Conservation (phyloP, 768 basidiomycete species). For the Kwoniella sp. region DNA sequence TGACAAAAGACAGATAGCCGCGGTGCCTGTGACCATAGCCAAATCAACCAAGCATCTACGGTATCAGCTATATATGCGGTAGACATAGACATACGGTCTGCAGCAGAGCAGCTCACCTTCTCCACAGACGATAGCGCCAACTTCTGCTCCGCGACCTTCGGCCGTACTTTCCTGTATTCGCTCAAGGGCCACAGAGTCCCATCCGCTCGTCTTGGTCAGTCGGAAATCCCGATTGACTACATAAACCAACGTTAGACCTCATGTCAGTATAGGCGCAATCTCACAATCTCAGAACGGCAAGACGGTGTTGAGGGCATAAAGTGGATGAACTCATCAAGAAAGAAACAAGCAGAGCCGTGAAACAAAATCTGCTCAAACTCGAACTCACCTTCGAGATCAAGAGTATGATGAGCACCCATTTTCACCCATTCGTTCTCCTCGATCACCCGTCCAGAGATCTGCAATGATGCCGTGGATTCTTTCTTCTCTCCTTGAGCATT, state of each 20-base stretch:
- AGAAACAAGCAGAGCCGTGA: too few relatives aligned
- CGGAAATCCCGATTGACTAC: constrained; percentile 79
- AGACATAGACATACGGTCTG: too few relatives aligned
- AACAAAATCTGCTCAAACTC: too few relatives aligned
- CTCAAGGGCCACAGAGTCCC: constrained; percentile 85
- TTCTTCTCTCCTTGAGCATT: constrained; percentile 51
- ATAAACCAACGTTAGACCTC: neutral
- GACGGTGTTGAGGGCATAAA: too few relatives aligned
- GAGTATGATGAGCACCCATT: constrained; percentile 89
- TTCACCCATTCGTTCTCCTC: constrained; percentile 86
- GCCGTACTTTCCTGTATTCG: constrained; percentile 84
- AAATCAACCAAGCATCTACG: too few relatives aligned
- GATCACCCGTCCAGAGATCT: constrained; percentile 82
- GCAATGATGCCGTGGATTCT: constrained; percentile 61
- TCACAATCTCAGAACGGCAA: too few relatives aligned
- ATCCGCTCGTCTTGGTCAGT: constrained; percentile 75
- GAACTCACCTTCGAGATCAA: constrained; percentile 75
- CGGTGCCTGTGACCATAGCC: constrained; percentile 63
- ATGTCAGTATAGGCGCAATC: neutral
- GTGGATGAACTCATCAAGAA: too few relatives aligned
- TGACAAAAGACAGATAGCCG: constrained; percentile 89
- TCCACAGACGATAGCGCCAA: constrained; percentile 92
- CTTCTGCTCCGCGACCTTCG: constrained; percentile 93
- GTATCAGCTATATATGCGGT: too few relatives aligned
- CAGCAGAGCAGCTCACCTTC: constrained; percentile 75